Percentiles rank a stretch among this genome's conserved stretches.
These are phyloP conservation scores for Thecaphora thlaspeos DNA, from an alignment of 1,284 basidiomycete genomes.

Conservation along the genomic window DNA sequence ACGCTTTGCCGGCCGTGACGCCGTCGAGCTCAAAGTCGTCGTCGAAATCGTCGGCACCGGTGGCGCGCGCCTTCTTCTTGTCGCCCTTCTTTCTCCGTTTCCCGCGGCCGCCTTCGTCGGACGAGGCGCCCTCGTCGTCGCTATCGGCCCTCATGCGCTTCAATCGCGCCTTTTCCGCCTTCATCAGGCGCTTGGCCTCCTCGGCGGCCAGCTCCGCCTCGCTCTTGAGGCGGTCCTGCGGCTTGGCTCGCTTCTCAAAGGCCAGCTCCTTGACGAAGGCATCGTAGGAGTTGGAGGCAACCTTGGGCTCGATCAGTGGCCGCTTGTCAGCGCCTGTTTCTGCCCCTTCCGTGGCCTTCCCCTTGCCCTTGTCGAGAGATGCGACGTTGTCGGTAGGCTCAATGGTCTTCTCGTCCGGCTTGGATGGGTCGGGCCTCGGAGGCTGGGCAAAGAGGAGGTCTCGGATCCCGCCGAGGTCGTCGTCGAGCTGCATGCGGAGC, in stretches of 20 bases:
- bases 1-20: slow-evolving; percentile 41
- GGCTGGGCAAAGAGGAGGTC: slow-evolving; percentile 64
- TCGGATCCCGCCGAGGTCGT: slow-evolving; percentile 79
- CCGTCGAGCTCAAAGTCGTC: slow-evolving; percentile 71
- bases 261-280: slow-evolving; percentile 86
- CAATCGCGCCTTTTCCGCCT: slow-evolving; percentile 75
- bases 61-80: slow-evolving; percentile 59
- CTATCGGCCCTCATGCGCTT: slow-evolving; percentile 84
- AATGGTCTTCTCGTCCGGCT: slow-evolving; percentile 1
- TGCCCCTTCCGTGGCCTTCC: slow-evolving; percentile 20
- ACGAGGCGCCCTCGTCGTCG: slow-evolving; percentile 59
- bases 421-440: slow-evolving; percentile 11
- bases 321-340: slow-evolving; percentile 3
- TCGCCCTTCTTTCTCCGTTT: slow-evolving; percentile 36
- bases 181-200: slow-evolving; percentile 81
- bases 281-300: slow-evolving; percentile 67
- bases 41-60: slow-evolving; percentile 77
- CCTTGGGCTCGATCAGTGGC: slow-evolving; percentile 19
- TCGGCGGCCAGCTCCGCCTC: slow-evolving; percentile 90
- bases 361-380: slow-evolving; percentile 12
- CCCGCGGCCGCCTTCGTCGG: slow-evolving; percentile 46
- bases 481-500: slow-evolving; percentile 82
- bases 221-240: slow-evolving; percentile 93
- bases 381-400: not conserved
- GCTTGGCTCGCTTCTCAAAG: slow-evolving; percentile 88